Base-by-base conservation (phyloP, 805 yeast genomes). In the Wickerhamiella kurtzmanii region DNA sequence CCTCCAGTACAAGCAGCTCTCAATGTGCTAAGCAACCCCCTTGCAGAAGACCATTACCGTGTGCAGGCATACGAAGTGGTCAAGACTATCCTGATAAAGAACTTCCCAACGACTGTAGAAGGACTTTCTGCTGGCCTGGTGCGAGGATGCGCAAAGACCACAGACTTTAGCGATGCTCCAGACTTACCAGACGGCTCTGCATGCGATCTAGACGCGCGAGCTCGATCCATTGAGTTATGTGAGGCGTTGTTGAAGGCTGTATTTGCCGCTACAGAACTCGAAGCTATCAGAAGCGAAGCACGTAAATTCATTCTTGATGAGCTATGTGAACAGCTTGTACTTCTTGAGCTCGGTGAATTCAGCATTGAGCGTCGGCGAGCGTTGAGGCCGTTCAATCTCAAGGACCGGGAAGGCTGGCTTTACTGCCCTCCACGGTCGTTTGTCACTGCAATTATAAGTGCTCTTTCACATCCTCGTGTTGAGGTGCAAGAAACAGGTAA, bases 1-100 rank as follows among this genome's bases (percentile, higher is more conserved):
- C 82, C 95, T 0, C 96, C 92, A 22, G 70, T 89, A 3, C 73
- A 76, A 36, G 75, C 89, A 2, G 96, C 96, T 0, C 68, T 88
- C 37, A 75, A 75, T 20, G 72, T 89, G 8, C 63, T 92, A 44
- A 82, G 81, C 48, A 88, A 85, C 57, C 75, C 76, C 5, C 60
- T 70, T 16, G 45, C 43, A 4, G 68, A 80, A 52, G 61, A 70
- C 4, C 83, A 80, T 52, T 85, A 86, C 60, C 71, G 94, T 44
- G 69, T 76, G 5, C 80, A 83, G 56, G 92, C 97, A 0, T 89
- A 76, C 70, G 71, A 76, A 42, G 83, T 86, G 53, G 64, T 92
- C 44, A 68, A 79, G 1, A 67, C 79, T 1, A 75, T 83, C 4
- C 65, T 86, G 55, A 74, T 80, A 56, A 66, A 89, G 45, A 77